phyloP scores from a whole-genome alignment of 495 filamentous ascomycete species.

The Penicillium crystallinum region DNA sequence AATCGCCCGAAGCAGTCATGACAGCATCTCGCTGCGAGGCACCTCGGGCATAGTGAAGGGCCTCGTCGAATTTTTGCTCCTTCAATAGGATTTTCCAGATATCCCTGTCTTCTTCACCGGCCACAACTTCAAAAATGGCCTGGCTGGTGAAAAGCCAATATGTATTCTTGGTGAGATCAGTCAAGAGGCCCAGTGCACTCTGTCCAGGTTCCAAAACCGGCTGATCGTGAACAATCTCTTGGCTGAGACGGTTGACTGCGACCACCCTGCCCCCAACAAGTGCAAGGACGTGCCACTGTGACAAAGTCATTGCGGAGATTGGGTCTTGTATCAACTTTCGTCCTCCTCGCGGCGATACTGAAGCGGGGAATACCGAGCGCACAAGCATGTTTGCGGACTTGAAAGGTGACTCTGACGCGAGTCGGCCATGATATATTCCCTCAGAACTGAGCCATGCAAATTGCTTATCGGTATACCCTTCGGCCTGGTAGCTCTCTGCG shows the following conservation, averaged over 20 bases:
- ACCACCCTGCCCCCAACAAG: conserved; percentile 77
- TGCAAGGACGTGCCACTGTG: conserved; percentile 88
- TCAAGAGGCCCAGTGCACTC: conserved; percentile 69
- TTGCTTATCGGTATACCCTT: conserved; percentile 55
- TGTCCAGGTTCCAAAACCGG: conserved; percentile 76
- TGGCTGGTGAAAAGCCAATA: conserved; percentile 91
- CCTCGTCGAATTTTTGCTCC: conserved; percentile 79
- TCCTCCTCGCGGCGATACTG: conserved; percentile 59
- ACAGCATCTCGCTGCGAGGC: conserved; percentile 80
- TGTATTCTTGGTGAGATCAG: conserved; percentile 88
- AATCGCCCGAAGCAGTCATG: conserved; percentile 83
- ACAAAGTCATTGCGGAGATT: conserved; percentile 75
- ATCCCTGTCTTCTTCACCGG: conserved; percentile 84
- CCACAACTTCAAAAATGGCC: conserved; percentile 90
- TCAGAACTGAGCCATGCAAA: conserved; percentile 89
- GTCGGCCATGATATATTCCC: conserved; percentile 80
- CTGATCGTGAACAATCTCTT: conserved; percentile 79
- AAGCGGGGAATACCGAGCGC: conserved; percentile 61
- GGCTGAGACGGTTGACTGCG: conserved; percentile 79
- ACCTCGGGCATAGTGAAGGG: conserved; percentile 70
- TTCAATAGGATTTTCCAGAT: conserved; percentile 89
- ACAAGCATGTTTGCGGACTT: conserved; percentile 71
- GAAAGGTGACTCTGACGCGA: conserved; percentile 53
- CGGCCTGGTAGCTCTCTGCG: conserved; percentile 41
- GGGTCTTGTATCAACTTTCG: conserved; percentile 60